Percentiles rank a stretch among this genome's conserved stretches.
phyloP scores from a whole-genome alignment of 1,139 yeast genomes.

The Zygosaccharomyces sapae region DNA sequence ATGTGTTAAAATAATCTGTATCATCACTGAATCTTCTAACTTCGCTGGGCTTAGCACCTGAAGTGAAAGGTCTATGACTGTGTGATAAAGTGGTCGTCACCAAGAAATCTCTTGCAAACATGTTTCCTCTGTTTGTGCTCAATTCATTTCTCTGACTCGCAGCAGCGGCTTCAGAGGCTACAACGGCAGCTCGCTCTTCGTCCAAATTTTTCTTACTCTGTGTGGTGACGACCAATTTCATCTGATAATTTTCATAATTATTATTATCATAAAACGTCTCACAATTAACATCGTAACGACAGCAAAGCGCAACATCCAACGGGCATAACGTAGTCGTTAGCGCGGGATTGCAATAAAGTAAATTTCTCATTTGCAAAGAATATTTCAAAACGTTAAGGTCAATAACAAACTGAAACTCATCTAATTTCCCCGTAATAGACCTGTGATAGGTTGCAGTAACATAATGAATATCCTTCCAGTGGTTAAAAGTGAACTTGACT shows the following conservation, averaged over 20 bases:
- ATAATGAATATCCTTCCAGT: constrained; percentile 34
- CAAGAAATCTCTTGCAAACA: constrained; percentile 20
- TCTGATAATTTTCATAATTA: constrained; percentile 30
- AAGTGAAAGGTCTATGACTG: constrained; percentile 9
- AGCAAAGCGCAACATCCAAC: constrained; percentile 29
- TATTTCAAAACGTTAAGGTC: constrained; percentile 30
- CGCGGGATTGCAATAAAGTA: constrained; percentile 19
- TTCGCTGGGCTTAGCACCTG: constrained; percentile 3
- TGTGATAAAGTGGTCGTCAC: constrained; percentile 23
- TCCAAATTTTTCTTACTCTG: constrained; percentile 4
- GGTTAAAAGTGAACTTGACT: constrained; percentile 33
- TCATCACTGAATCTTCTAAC: constrained; percentile 31
- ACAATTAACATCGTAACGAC: constrained; percentile 32
- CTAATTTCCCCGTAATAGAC: constrained; percentile 26
- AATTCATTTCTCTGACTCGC: neutral
- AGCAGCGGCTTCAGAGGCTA: neutral
- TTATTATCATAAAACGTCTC: constrained; percentile 35
- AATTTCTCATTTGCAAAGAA: constrained; percentile 32
- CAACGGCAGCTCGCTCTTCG: neutral
- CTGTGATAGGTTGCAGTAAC: constrained; percentile 26
- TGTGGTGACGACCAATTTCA: constrained; percentile 16
- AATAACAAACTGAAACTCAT: constrained; percentile 32
- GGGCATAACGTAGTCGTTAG: constrained; percentile 18
- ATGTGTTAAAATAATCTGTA: constrained; percentile 34
- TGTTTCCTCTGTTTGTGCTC: constrained; percentile 5